Conservation (phyloP, 495 filamentous ascomycete genomes). For the Terfezia boudieri region DNA sequence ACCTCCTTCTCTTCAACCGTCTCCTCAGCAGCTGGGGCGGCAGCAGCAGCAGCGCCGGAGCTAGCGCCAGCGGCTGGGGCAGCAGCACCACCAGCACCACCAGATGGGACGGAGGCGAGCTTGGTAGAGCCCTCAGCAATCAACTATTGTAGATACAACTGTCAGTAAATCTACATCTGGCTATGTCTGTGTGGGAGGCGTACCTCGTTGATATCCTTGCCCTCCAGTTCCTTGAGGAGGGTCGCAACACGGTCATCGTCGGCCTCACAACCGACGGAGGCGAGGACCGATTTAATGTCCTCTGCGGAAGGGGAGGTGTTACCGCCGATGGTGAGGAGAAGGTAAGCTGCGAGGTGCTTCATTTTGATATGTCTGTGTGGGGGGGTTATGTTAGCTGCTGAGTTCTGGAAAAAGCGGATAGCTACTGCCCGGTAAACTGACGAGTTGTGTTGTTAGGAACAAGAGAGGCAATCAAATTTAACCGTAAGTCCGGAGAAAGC, state of each 20-base stretch:
- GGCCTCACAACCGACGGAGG: constrained; percentile 86
- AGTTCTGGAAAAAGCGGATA: neutral
- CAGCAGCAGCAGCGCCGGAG: constrained; percentile 44
- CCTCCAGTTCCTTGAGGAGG: constrained; percentile 77
- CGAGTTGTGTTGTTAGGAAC: constrained; percentile 29
- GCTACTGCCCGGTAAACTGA: neutral
- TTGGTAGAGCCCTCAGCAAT: constrained; percentile 78
- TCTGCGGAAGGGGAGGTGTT: constrained; percentile 69
- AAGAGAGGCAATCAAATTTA: constrained; percentile 86
- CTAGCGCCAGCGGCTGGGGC: constrained; percentile 39
- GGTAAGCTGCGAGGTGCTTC: constrained; percentile 99
- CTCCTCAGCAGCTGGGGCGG: constrained; percentile 49
- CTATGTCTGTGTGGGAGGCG: neutral
- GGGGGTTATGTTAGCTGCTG: neutral
- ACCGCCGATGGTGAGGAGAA: constrained; percentile 83
- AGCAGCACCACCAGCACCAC: constrained; percentile 51
- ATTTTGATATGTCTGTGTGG: constrained; percentile 42
- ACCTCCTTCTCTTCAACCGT: constrained; percentile 48
- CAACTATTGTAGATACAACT: constrained; percentile 33
- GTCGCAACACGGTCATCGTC: constrained; percentile 66
- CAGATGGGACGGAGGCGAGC: constrained; percentile 93
- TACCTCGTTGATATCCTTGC: constrained; percentile 96
- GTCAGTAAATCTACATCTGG: constrained; percentile 10
- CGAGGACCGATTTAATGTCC: constrained; percentile 80
- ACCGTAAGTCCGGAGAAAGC: constrained; percentile 59